Evolutionary conservation across 2,329 filamentous ascomycete species (phyloP).

Genomic region (Dryadomyces sulphureus): DNA sequence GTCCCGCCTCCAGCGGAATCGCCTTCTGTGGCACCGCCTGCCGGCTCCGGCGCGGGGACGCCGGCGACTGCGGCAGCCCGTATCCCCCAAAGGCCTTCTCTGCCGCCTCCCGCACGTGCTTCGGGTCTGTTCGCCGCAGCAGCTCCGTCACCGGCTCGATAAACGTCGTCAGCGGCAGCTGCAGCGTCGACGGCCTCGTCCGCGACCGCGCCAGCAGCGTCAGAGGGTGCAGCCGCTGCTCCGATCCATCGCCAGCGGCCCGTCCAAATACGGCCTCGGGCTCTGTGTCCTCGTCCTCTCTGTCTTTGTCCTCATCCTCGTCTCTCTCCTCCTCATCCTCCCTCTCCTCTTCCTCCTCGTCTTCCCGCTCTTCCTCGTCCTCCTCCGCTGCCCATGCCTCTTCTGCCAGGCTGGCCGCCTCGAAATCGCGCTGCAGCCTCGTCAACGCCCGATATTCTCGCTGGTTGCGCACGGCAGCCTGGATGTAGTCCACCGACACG

Average conservation of each 20-base stretch:
- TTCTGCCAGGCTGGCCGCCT: conserved; percentile 23
- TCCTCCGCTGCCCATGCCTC: conserved; percentile 18
- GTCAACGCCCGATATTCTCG: conserved; percentile 40
- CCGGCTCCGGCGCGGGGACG: conserved; percentile 39
- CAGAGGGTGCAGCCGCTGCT: conserved; percentile 46
- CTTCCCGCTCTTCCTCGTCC: conserved; percentile 19
- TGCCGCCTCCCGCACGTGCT: conserved; percentile 60
- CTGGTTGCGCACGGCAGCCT: conserved; percentile 33
- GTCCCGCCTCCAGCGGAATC: conserved; percentile 47
- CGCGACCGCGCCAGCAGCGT: conserved; percentile 62
- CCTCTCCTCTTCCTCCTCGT: conserved; percentile 22
- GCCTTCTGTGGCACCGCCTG: conserved; percentile 44
- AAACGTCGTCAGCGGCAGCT: conserved; percentile 56
- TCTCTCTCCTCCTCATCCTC: conserved; percentile 18
- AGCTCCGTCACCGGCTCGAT: conserved; percentile 55
- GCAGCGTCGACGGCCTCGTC: conserved; percentile 58
- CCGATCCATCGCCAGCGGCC: background rate
- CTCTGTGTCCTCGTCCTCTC: conserved; percentile 14
- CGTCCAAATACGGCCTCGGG: conserved; percentile 15
- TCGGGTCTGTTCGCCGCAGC: conserved; percentile 51
- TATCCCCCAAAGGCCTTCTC: conserved; percentile 62
- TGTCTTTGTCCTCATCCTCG: conserved; percentile 17
- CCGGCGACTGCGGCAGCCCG: conserved; percentile 61
- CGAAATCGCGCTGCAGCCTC: conserved; percentile 43
- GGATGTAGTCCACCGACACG: conserved; percentile 26